Conservation (phyloP, 2,329 filamentous ascomycete species). For the Claviceps pazoutovae region DNA sequence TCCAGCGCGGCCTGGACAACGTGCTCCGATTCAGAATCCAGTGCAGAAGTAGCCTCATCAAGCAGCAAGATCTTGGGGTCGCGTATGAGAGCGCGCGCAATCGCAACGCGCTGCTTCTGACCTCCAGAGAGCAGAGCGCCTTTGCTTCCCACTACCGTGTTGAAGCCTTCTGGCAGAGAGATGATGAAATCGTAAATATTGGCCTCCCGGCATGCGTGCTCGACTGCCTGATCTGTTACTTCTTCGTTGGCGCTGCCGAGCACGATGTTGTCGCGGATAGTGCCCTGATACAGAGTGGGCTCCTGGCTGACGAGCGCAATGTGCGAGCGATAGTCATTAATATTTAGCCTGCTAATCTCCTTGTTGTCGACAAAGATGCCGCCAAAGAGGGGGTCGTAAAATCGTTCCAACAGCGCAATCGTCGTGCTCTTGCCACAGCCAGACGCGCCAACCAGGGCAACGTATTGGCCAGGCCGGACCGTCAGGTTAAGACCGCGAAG, state of each 20-base stretch:
- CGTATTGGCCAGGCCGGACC: conserved; percentile 65
- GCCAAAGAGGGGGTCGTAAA: conserved; percentile 79
- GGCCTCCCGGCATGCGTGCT: conserved; percentile 72
- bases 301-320: conserved; percentile 88
- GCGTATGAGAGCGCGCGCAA: conserved; percentile 81
- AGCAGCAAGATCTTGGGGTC: conserved; percentile 77
- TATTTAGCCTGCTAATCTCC: conserved; percentile 67
- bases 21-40: conserved; percentile 66
- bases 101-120: conserved; percentile 89
- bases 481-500: conserved; percentile 67
- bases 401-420: conserved; percentile 81
- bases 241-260: conserved; percentile 56
- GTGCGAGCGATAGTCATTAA: conserved; percentile 72
- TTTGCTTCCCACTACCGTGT: conserved; percentile 75
- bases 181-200: conserved; percentile 90
- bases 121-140: conserved; percentile 76
- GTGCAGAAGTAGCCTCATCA: conserved; percentile 66
- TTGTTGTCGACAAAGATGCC: conserved; percentile 70
- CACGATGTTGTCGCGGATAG: conserved; percentile 79
- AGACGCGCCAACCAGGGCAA: conserved; percentile 84
- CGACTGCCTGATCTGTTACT: conserved; percentile 57
- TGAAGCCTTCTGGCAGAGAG: conserved; percentile 73
- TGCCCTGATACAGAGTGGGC: conserved; percentile 87
- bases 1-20: conserved; percentile 72
- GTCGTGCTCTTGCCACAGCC: conserved; percentile 93